Base-by-base conservation (phyloP, 306 rosid species). In the Lathyrus sativus region DNA sequence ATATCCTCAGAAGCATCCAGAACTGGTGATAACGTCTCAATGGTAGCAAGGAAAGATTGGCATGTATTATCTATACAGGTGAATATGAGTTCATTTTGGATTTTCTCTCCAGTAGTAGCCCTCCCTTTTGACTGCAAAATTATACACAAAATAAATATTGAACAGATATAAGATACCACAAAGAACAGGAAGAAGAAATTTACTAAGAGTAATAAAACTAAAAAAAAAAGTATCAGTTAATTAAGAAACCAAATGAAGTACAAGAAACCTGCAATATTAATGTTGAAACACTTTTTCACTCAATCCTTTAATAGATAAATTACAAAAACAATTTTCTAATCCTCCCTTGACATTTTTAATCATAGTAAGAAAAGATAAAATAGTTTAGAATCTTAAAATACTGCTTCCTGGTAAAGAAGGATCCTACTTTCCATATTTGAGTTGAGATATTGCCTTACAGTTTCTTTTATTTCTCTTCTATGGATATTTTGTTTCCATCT, bases 21-120 rank as follows among this genome's bases (percentile, higher is more conserved):
- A 61, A 69, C 78, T 44, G 84, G 79, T 63, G 85, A 82, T 68
- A 90, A 65, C 53, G 79, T 85, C 81, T 86, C 89, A 57, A 90
- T 72, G 18, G 87, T 85, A 53, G 74, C 71, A 7, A 71, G 82
- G 79, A 93, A 82, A 78, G 89, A 83, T 55, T 65, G 72, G 75
- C 96, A 90, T 71, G 84, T 60, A 70, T 81, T 74, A 48, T 85
- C 90, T 49, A 90, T 79, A 72, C 89, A 88, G 39, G 85, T 74
- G 50, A 65, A 75, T 68, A 75, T 57, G 53, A 82, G 84, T 65
- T 83, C 78, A 68, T 85, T 82, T 14, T 81, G 79, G 50, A 76
- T 78, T 80, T 65, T 77, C 50, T 65, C 78, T 76, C 79, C 72
- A 6, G 17, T 26, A 11, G 82, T 59, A 56, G 70, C 81, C 42